phyloP scores from a whole-genome alignment of 2,329 filamentous ascomycete genomes.

The Trichocomaceae sp. region DNA sequence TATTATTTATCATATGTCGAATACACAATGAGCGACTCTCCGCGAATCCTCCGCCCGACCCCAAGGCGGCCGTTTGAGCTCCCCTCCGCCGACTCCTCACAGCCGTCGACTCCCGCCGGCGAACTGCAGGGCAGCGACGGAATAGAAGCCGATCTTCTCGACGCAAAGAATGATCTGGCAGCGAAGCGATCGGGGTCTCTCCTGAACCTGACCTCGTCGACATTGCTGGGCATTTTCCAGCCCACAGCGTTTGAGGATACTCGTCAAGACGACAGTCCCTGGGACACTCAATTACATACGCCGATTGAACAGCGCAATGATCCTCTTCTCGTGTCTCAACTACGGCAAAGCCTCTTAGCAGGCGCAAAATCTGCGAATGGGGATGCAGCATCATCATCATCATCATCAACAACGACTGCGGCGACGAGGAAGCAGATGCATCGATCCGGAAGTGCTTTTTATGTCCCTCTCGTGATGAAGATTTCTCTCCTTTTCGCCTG shows the following conservation, averaged over 20 bases:
- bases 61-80: conserved; percentile 66
- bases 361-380: conserved; percentile 10
- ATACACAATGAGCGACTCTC: conserved; percentile 31
- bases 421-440: conserved; percentile 24
- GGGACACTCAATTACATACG: conserved; percentile 65
- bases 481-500: conserved; percentile 65
- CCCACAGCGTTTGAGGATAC: conserved; percentile 53
- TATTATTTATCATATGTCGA: not conserved
- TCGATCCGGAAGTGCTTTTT: conserved; percentile 37
- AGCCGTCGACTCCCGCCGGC: conserved; percentile 34
- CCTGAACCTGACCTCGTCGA: conserved; percentile 80
- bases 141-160: conserved; percentile 25
- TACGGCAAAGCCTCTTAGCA: not conserved
- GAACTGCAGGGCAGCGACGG: conserved; percentile 27
- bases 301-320: conserved; percentile 15
- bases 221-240: conserved; percentile 85
- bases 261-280: conserved; percentile 62
- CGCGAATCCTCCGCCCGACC: conserved; percentile 60
- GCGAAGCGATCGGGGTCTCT: conserved; percentile 68
- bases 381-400: conserved; percentile 20
- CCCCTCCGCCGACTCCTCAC: conserved; percentile 38
- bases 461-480: conserved; percentile 51
- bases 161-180: conserved; percentile 27
- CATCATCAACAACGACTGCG: not conserved
- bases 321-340: conserved; percentile 14